A percentile compares a stretch with the other conserved stretches of the same genome.
phyloP scores from a whole-genome alignment of 2,329 filamentous ascomycete species.

The Herpotrichia juniperi region DNA sequence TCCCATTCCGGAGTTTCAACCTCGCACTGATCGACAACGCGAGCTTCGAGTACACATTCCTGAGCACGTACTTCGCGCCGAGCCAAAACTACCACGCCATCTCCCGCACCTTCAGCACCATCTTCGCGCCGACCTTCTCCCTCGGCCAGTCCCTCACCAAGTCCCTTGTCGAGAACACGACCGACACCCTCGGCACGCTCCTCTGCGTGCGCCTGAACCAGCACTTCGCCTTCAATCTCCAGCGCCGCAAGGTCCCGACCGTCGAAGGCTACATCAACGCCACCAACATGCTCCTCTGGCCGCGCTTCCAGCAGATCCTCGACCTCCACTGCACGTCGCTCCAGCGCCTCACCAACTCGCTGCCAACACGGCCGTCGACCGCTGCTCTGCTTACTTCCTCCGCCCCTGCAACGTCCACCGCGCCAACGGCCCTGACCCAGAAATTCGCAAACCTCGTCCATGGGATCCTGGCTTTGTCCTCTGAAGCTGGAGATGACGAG shows the following conservation, averaged over 20 bases:
- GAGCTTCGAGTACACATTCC: slow-evolving; percentile 91
- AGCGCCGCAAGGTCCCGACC: slow-evolving; percentile 86
- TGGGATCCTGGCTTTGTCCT: slow-evolving; percentile 80
- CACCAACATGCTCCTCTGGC: slow-evolving; percentile 96
- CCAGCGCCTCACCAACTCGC: slow-evolving; percentile 59
- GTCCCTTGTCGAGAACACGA: slow-evolving; percentile 74
- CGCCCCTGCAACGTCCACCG: slow-evolving; percentile 68
- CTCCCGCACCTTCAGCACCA: slow-evolving; percentile 81
- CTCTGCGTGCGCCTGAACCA: slow-evolving; percentile 94
- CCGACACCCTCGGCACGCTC: slow-evolving; percentile 84
- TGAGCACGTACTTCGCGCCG: slow-evolving; percentile 86
- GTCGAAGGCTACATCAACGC: slow-evolving; percentile 92
- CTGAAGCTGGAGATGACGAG: slow-evolving; percentile 93
- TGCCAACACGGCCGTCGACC: slow-evolving; percentile 38
- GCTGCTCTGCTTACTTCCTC: slow-evolving; percentile 44
- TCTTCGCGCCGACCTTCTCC: slow-evolving; percentile 89
- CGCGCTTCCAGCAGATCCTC: slow-evolving; percentile 91
- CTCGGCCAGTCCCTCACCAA: slow-evolving; percentile 80
- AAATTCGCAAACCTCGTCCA: slow-evolving; percentile 94
- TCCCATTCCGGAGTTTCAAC: slow-evolving; percentile 93
- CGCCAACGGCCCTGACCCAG: slow-evolving; percentile 90
- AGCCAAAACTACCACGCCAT: slow-evolving; percentile 76
- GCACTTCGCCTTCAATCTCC: slow-evolving; percentile 90
- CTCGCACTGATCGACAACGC: slow-evolving; percentile 92
- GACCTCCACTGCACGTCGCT: slow-evolving; percentile 91